Evolutionary conservation across 768 basidiomycete genomes (phyloP), one percentile per base, ranked within the genome.

Genomic region (Boletales sp.): DNA sequence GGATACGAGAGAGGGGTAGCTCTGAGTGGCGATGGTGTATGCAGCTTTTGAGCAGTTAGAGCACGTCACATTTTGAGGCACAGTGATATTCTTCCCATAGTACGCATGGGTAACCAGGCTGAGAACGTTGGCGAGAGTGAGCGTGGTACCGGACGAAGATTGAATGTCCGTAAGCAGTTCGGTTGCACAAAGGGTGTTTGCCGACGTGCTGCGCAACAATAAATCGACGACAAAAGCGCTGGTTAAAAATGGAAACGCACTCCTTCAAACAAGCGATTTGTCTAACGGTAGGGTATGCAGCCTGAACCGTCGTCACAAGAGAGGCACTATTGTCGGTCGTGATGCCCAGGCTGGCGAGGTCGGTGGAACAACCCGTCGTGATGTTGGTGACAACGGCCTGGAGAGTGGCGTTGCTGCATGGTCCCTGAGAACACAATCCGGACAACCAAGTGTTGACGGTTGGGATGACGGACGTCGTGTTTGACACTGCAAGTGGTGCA

Each of bases 381-480:
- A 86, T 45, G 57, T 80, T 82, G 30, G 70, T 59, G 8, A 82
- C 77, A 40, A 87, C 70, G 2, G 70, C 59, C 17, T 82, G 66
- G 10, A 90, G 72, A 0, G 84, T 82, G 17, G 67, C 67, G 52
- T 89, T 85, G 56, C 72, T 78, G 63, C 87, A 88, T 9, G 78
- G 63, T 4, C 68, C 67, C 40, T 69, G 67, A 15, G 73, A 55
- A 62, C 86, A 87, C 45, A 85, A 34, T 41, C 76, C 78, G 0
- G 67, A 72, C 42, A 87, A 66, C 87, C 87, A 90, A 36, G 45
- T 74, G 65, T 84, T 70, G 48, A 88, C 56, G 12, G 80, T 67
- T 2, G 64, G 54, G 31, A 76, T 58, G 45, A 76, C 36, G 0
- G 74, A 75, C 12, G 65, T 60, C 19, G 48, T 56, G 29, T 63